Conservation (phyloP, 768 basidiomycete genomes). For the Xerocomellus chrysenteron region DNA sequence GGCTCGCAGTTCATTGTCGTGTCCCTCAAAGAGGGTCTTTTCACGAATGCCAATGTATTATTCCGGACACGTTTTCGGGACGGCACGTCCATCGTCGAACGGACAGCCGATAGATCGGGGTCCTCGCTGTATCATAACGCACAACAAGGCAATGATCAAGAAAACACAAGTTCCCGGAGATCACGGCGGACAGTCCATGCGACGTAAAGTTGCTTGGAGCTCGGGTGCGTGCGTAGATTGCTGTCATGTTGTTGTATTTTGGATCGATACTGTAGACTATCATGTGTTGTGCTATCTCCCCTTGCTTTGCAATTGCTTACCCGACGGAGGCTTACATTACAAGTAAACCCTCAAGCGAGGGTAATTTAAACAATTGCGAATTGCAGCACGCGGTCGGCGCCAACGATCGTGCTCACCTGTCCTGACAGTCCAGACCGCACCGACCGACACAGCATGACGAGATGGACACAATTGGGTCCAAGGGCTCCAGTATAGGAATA, state of each 20-base stretch:
- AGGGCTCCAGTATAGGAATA: no score
- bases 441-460: no score
- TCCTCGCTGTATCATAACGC: constrained; percentile 40
- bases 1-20: constrained; percentile 99
- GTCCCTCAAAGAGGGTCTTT: constrained; percentile 92
- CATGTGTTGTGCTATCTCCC: neutral
- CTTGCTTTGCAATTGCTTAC: neutral
- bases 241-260: constrained; percentile 1
- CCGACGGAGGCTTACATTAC: no score
- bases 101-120: constrained; percentile 65
- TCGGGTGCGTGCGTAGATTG: neutral
- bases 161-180: constrained; percentile 16
- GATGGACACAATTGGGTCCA: no score
- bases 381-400: no score
- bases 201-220: neutral
- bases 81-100: constrained; percentile 88
- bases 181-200: constrained; percentile 14
- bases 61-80: constrained; percentile 93
- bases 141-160: constrained; percentile 13
- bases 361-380: no score
- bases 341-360: no score
- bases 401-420: no score
- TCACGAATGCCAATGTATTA: constrained; percentile 95
- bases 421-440: no score
- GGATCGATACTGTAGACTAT: constrained; percentile 13